Evolutionary conservation across 371 early-diverging fungal genomes (phyloP).

Genomic region (Mortierella sp.): DNA sequence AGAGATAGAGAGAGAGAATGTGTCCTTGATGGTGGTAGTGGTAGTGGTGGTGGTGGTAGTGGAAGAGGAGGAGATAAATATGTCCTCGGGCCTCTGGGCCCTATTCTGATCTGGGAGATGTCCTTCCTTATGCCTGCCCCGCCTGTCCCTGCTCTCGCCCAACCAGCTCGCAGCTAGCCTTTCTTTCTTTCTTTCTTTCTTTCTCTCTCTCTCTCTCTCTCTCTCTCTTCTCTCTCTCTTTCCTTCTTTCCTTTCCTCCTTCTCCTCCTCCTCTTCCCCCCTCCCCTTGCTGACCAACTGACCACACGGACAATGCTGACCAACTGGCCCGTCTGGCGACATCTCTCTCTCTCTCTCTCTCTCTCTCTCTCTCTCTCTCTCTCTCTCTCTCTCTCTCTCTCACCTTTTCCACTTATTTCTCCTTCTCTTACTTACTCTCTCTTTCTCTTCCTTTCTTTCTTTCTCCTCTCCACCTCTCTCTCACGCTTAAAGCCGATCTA

Average conservation of each 20-base stretch:
- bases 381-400: neutral
- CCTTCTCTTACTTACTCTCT: neutral
- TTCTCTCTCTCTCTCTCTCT: neutral
- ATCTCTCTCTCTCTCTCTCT: neutral
- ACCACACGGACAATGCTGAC: too few relatives aligned
- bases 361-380: neutral
- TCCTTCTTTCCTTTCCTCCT: neutral
- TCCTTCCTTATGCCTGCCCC: too few relatives aligned
- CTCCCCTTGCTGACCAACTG: too few relatives aligned
- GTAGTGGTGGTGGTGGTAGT: too few relatives aligned
- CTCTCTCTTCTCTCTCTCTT: neutral
- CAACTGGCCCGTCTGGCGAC: too few relatives aligned
- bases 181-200: neutral
- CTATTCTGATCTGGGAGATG: neutral
- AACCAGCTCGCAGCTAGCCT: neutral
- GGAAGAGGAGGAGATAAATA: too few relatives aligned
- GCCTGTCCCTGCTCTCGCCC: too few relatives aligned
- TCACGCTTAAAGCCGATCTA: neutral
- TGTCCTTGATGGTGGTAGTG: too few relatives aligned
- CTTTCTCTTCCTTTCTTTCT: neutral
- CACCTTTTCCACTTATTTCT: neutral
- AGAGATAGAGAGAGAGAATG: too few relatives aligned
- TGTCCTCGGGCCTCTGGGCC: too few relatives aligned
- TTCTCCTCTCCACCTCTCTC: neutral
- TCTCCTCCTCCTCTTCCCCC: neutral